phyloP scores from a whole-genome alignment of 345 rosid genomes.

The Moricandia arvensis region DNA sequence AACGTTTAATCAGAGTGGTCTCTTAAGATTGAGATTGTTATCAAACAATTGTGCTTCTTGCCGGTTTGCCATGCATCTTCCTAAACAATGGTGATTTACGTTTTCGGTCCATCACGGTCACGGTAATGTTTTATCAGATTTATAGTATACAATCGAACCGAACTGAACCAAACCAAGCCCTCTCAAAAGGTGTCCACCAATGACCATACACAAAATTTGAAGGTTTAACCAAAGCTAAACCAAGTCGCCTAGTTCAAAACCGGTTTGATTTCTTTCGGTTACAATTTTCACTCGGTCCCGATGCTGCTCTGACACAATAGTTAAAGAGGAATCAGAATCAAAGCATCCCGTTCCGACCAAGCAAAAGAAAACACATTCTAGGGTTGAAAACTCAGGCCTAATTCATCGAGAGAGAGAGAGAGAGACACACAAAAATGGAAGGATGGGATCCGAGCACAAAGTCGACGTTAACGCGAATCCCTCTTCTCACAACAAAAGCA shows the following conservation, averaged over 20 bases:
- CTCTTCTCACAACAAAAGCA: slow-evolving; percentile 72
- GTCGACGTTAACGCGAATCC: slow-evolving; percentile 84
- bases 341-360: not conserved
- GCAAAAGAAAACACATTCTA: not conserved
- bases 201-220: not conserved
- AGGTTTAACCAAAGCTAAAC: not conserved
- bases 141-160: not conserved
- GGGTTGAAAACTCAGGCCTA: not conserved
- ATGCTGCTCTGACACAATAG: not conserved
- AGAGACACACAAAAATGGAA: slow-evolving; percentile 60
- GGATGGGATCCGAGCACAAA: slow-evolving; percentile 96
- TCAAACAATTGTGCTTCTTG: not conserved
- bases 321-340: not conserved
- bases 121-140: too few relatives aligned
- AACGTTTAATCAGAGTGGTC: not conserved
- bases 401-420: not conserved
- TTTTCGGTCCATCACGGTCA: too few relatives aligned
- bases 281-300: not conserved
- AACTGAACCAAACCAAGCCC: not conserved
- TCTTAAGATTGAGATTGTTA: not conserved
- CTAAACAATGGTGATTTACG: too few relatives aligned
- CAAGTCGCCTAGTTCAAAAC: not conserved
- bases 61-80: not conserved
- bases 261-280: slow-evolving; percentile 2
- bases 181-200: not conserved